Conservation (phyloP, 225 moss, liverwort and hornwort genomes). For the Asterella californica region DNA sequence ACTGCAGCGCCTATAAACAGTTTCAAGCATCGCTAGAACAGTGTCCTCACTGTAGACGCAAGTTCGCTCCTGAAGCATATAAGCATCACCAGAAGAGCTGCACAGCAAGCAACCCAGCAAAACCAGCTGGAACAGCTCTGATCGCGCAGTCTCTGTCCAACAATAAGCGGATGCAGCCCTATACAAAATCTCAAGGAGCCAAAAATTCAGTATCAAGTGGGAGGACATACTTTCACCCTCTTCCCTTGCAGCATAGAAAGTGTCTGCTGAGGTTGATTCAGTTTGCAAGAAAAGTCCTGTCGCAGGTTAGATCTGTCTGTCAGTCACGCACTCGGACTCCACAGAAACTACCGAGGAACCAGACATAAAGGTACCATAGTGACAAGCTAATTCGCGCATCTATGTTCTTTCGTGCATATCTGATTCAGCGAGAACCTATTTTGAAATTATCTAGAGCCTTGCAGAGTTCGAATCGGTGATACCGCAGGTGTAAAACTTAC, state of each 20-base stretch:
- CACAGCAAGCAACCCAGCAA: conserved; percentile 56
- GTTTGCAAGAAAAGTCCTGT: background rate
- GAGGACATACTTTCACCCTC: conserved; percentile 11
- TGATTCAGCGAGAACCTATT: too few relatives aligned
- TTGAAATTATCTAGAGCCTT: too few relatives aligned
- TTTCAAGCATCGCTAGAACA: conserved; percentile 56
- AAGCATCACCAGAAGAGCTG: conserved; percentile 59
- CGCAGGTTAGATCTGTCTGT: background rate
- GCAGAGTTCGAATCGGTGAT: too few relatives aligned
- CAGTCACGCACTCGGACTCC: background rate
- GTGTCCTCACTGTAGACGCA: conserved; percentile 54
- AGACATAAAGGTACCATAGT: too few relatives aligned
- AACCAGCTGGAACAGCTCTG: conserved; percentile 66
- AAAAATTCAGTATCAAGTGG: conserved; percentile 44
- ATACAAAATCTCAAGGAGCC: conserved; percentile 43
- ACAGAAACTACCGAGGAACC: background rate
- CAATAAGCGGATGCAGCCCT: conserved; percentile 42
- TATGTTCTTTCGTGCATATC: too few relatives aligned
- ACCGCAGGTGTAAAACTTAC: too few relatives aligned
- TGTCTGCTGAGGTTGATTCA: background rate
- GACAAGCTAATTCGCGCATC: too few relatives aligned
- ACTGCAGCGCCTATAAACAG: conserved; percentile 54
- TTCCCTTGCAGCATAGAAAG: background rate
- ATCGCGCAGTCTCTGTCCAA: conserved; percentile 58
- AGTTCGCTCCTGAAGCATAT: conserved; percentile 57